Percentiles rank a stretch among this genome's conserved stretches.
phyloP scores from a whole-genome alignment of 2,329 filamentous ascomycete species.

The Coniochaeta sp. region DNA sequence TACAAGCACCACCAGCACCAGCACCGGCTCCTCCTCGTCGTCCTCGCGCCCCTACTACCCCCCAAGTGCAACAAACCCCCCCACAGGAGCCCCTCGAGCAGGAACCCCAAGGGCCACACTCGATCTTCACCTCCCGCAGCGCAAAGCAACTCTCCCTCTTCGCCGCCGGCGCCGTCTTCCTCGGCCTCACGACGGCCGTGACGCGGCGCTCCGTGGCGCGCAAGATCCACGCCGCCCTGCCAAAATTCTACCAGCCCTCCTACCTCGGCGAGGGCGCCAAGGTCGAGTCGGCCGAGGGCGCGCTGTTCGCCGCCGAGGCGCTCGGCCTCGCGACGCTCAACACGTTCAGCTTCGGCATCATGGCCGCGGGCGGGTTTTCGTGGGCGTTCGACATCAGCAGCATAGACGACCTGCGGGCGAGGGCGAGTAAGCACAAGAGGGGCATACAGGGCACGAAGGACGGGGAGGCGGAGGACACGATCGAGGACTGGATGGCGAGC shows the following conservation, averaged over 20 bases:
- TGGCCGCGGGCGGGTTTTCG: conserved; percentile 64
- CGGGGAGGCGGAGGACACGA: conserved; percentile 49
- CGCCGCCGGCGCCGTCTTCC: conserved; percentile 67
- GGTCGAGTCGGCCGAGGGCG: conserved; percentile 50
- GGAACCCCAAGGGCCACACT: neutral
- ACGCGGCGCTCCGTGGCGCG: conserved; percentile 64
- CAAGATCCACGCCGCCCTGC: conserved; percentile 53
- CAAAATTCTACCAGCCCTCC: conserved; percentile 65
- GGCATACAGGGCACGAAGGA: conserved; percentile 26
- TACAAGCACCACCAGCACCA: neutral
- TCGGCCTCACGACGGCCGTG: conserved; percentile 63
- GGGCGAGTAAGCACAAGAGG: conserved; percentile 36
- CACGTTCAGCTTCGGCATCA: conserved; percentile 67
- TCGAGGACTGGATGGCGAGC: conserved; percentile 55
- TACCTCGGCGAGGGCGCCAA: conserved; percentile 26
- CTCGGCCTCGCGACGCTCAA: conserved; percentile 84
- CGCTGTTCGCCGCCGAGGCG: conserved; percentile 72
- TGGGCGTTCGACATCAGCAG: conserved; percentile 73
- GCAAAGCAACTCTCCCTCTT: conserved; percentile 63
- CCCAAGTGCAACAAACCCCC: neutral
- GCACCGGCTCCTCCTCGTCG: neutral
- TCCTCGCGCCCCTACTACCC: neutral
- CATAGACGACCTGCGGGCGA: conserved; percentile 54
- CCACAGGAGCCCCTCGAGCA: neutral
- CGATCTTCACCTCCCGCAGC: conserved; percentile 37